Percentiles rank a stretch among this genome's conserved stretches.
phyloP scores from a whole-genome alignment of 768 basidiomycete species.

The Hortiboletus campestris region DNA sequence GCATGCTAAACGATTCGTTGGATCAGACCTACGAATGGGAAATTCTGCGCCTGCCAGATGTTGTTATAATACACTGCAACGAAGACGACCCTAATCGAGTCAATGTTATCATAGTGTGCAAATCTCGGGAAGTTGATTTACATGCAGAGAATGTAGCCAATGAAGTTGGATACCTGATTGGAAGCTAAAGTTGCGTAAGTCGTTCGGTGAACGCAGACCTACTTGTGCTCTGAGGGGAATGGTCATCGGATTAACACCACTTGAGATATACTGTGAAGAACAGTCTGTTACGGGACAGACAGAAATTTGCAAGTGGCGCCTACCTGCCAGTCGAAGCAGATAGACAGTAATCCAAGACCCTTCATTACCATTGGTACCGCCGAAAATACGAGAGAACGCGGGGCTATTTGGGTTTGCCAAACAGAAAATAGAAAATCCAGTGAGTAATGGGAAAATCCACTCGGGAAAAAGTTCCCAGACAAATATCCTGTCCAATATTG shows the following conservation, averaged over 20 bases:
- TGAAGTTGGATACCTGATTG: slow-evolving; percentile 41
- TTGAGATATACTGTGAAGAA: slow-evolving; percentile 22
- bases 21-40: slow-evolving; percentile 53
- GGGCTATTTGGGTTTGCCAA: slow-evolving; percentile 43
- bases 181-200: background rate
- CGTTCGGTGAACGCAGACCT: background rate
- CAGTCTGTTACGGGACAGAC: background rate
- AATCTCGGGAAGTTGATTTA: slow-evolving; percentile 20
- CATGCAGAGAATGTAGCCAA: slow-evolving; percentile 57
- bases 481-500: slow-evolving; percentile 33
- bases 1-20: background rate
- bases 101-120: background rate
- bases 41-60: slow-evolving; percentile 55
- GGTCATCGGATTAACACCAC: slow-evolving; percentile 45
- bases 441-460: slow-evolving; percentile 54
- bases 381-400: slow-evolving; percentile 48
- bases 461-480: slow-evolving; percentile 26
- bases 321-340: slow-evolving; percentile 58
- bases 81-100: slow-evolving; percentile 35
- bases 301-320: slow-evolving; percentile 21
- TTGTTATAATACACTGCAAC: slow-evolving; percentile 45
- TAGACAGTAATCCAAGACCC: slow-evolving; percentile 57
- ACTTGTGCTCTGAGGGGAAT: slow-evolving; percentile 56
- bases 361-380: slow-evolving; percentile 65
- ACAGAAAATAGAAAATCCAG: slow-evolving; percentile 63